These are phyloP conservation scores for Cercophora sp. DNA, from an alignment of 495 filamentous ascomycete species.

Conservation along the genomic window DNA sequence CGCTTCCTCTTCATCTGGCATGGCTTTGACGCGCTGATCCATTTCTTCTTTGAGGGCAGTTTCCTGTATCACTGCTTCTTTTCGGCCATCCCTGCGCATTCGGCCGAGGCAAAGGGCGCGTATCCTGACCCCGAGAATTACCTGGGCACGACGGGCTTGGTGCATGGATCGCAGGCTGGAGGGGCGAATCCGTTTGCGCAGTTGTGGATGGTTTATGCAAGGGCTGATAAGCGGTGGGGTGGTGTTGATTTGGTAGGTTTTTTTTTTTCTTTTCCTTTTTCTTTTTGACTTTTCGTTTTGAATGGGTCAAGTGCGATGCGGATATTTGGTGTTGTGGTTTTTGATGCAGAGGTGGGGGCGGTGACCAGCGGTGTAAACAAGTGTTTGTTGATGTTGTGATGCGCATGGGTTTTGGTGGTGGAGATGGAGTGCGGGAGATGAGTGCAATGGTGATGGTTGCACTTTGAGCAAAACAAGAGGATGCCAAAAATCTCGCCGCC, in stretches of 20 bases:
- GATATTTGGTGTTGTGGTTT: too few relatives aligned
- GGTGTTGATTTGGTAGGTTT: slow-evolving; percentile 60
- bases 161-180: slow-evolving; percentile 73
- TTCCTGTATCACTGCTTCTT: slow-evolving; percentile 93
- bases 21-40: slow-evolving; percentile 84
- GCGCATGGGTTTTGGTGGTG: neutral
- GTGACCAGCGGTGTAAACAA: too few relatives aligned
- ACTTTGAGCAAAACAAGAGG: too few relatives aligned
- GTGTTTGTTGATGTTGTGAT: too few relatives aligned
- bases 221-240: slow-evolving; percentile 81
- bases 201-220: slow-evolving; percentile 91
- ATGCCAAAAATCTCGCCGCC: too few relatives aligned
- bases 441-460: too few relatives aligned
- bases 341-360: too few relatives aligned
- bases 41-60: slow-evolving; percentile 81
- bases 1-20: slow-evolving; percentile 93
- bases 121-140: slow-evolving; percentile 42
- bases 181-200: slow-evolving; percentile 55
- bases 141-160: slow-evolving; percentile 42
- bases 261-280: slow-evolving; percentile 9
- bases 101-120: slow-evolving; percentile 23
- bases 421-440: too few relatives aligned
- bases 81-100: slow-evolving; percentile 50
- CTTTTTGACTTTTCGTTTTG: too few relatives aligned
- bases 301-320: too few relatives aligned